A percentile compares a stretch with the other conserved stretches of the same genome.
Conservation (phyloP, 1,284 basidiomycete species). For the Leccinum pachyderme region DNA sequence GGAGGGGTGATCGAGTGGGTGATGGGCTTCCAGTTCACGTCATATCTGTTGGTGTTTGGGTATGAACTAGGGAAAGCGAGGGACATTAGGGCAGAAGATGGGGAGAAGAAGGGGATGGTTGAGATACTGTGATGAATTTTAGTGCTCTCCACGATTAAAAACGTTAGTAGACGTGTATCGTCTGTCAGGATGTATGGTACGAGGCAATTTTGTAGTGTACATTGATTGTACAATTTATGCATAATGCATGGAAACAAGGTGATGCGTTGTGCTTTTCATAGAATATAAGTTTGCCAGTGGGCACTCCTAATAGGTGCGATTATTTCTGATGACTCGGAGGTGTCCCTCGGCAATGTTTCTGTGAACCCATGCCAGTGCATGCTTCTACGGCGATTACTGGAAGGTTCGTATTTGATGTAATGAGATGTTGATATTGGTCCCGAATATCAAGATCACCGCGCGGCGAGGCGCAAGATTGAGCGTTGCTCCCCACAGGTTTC, state of each 20-base stretch:
- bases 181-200: neutral
- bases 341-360: neutral
- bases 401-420: neutral
- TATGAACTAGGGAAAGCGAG: slow-evolving; percentile 60
- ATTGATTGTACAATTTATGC: neutral
- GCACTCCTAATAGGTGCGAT: neutral
- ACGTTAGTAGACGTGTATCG: neutral
- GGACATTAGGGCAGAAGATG: slow-evolving; percentile 21
- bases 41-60: slow-evolving; percentile 66
- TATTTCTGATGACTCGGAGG: neutral
- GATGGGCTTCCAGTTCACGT: slow-evolving; percentile 68
- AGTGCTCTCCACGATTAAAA: neutral
- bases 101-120: slow-evolving; percentile 3
- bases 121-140: slow-evolving; percentile 1
- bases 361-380: neutral
- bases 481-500: neutral
- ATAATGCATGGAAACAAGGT: neutral
- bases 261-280: neutral
- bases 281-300: neutral
- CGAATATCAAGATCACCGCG: neutral
- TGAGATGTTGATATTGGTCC: neutral
- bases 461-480: neutral
- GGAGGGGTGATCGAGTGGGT: slow-evolving; percentile 71
- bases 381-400: neutral
- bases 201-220: neutral